These are phyloP conservation scores for Aspergillus leporis DNA, from an alignment of 495 filamentous ascomycete genomes.

Conservation along the genomic window DNA sequence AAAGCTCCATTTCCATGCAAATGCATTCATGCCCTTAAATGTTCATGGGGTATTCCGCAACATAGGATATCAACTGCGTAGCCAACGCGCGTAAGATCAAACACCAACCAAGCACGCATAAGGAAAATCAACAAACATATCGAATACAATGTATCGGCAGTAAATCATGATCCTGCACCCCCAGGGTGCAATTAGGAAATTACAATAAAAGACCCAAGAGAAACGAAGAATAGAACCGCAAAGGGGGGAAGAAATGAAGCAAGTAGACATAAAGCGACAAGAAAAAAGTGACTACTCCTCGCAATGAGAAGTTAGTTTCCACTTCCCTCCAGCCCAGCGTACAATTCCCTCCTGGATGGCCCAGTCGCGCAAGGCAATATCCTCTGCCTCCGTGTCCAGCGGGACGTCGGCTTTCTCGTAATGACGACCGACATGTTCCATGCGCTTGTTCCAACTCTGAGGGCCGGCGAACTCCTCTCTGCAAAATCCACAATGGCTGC, in stretches of 20 bases:
- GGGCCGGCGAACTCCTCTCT: constrained; percentile 56
- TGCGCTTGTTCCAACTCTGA: constrained; percentile 75
- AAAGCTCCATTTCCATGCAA: too few relatives aligned
- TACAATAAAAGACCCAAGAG: too few relatives aligned
- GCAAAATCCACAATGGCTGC: constrained; percentile 73
- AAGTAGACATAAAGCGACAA: constrained; percentile 1
- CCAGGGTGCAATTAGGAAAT: too few relatives aligned
- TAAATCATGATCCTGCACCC: too few relatives aligned
- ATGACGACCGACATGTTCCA: constrained; percentile 90
- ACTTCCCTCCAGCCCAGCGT: constrained; percentile 11
- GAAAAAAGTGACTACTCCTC: constrained; percentile 11
- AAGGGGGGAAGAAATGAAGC: neutral
- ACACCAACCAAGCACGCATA: too few relatives aligned
- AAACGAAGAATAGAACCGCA: too few relatives aligned
- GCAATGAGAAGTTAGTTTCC: constrained; percentile 16
- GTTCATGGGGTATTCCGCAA: too few relatives aligned
- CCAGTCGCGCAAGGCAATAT: constrained; percentile 53
- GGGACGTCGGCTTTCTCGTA: constrained; percentile 54
- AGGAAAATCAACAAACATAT: too few relatives aligned
- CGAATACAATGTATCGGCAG: too few relatives aligned
- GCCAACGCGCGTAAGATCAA: too few relatives aligned
- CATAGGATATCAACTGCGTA: too few relatives aligned
- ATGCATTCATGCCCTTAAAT: too few relatives aligned
- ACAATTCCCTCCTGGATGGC: constrained; percentile 50
- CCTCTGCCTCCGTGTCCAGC: constrained; percentile 38